Conservation (phyloP, 1,284 basidiomycete genomes). For the Boletus hoseneyae region DNA sequence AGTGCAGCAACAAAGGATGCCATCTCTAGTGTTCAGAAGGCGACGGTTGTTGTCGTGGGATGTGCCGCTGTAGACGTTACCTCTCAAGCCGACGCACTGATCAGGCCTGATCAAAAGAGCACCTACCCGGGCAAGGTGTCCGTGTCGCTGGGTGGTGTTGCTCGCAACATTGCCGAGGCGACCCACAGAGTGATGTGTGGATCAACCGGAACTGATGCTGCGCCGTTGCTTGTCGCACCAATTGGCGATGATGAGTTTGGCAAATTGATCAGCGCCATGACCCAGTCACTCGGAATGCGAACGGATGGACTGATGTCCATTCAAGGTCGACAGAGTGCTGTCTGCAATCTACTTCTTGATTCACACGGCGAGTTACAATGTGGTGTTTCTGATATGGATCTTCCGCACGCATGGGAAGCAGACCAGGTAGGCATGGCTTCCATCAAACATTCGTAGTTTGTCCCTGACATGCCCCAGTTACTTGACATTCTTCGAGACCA, state of each 20-base stretch:
- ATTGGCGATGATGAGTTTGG: conserved; percentile 72
- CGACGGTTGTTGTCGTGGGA: conserved; percentile 68
- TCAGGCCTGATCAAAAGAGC: conserved; percentile 46
- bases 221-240: conserved; percentile 57
- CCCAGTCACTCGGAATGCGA: conserved; percentile 66
- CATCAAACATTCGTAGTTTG: not conserved
- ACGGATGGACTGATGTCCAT: conserved; percentile 69
- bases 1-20: not conserved
- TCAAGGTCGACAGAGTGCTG: conserved; percentile 55
- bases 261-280: conserved; percentile 56
- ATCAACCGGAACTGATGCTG: conserved; percentile 30
- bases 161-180: conserved; percentile 90
- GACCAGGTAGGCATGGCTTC: conserved; percentile 41
- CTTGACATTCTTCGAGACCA: conserved; percentile 42
- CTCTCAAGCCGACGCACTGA: conserved; percentile 42
- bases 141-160: conserved; percentile 87
- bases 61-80: conserved; percentile 87
- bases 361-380: conserved; percentile 66
- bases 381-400: conserved; percentile 92
- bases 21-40: conserved; percentile 6
- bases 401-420: conserved; percentile 52
- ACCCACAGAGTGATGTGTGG: conserved; percentile 60
- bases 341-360: conserved; percentile 85
- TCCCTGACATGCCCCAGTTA: conserved; percentile 11
- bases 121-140: conserved; percentile 80